These are phyloP conservation scores for Aspergillus amoenus DNA, from an alignment of 2,329 filamentous ascomycete genomes.

Conservation along the genomic window DNA sequence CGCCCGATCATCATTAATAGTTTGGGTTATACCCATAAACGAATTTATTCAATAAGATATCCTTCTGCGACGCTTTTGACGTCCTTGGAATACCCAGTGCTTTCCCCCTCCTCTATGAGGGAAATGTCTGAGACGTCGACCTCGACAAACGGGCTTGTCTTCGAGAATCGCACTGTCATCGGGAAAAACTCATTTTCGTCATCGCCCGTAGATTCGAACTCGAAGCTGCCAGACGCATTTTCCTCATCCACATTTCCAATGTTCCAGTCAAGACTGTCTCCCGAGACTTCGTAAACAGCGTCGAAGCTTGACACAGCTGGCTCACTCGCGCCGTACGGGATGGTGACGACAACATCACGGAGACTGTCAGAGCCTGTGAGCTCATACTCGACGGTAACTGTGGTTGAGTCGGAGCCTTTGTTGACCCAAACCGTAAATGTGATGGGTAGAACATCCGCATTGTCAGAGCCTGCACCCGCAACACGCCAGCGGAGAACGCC, in stretches of 20 bases:
- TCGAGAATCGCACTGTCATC: conserved; percentile 87
- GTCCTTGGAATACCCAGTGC: conserved; percentile 46
- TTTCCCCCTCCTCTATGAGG: conserved; percentile 46
- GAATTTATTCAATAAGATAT: conserved; percentile 45
- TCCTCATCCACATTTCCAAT: conserved; percentile 82
- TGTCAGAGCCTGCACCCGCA: conserved; percentile 75
- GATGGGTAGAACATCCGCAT: conserved; percentile 79
- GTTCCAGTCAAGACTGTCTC: conserved; percentile 90
- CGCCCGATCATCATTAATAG: conserved; percentile 40
- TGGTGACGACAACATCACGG: conserved; percentile 80
- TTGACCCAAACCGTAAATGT: conserved; percentile 98
- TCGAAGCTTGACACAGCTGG: conserved; percentile 91
- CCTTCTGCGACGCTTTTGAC: conserved; percentile 46
- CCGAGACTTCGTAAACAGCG: conserved; percentile 88
- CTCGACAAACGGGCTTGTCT: conserved; percentile 81
- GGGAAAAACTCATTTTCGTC: conserved; percentile 98
- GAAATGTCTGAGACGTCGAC: conserved; percentile 68
- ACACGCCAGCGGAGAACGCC: conserved; percentile 88
- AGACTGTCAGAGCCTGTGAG: conserved; percentile 76
- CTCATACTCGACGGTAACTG: conserved; percentile 94
- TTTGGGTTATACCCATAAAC: conserved; percentile 29
- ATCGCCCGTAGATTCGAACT: conserved; percentile 86
- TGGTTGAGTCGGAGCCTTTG: conserved; percentile 77
- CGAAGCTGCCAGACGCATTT: conserved; percentile 82
- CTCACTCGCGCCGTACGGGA: conserved; percentile 82